phyloP scores from a whole-genome alignment of 805 yeast species.

The Saccharomycopsis babjevae region DNA sequence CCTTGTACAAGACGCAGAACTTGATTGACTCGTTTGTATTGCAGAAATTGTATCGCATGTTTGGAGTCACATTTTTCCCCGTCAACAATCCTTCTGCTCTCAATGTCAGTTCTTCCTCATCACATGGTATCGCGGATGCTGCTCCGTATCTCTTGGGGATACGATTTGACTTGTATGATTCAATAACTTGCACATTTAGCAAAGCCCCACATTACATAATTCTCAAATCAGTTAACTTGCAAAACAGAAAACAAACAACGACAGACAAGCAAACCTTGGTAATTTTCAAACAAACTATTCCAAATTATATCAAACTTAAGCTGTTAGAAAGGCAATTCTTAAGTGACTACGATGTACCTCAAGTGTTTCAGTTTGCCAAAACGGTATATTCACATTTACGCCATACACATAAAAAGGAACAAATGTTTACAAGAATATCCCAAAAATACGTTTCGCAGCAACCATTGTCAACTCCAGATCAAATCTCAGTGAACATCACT shows the following conservation, averaged over 20 bases:
- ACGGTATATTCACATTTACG: background rate
- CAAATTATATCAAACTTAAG: constrained; percentile 6
- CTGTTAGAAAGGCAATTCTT: constrained; percentile 1
- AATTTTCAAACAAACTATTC: constrained; percentile 14
- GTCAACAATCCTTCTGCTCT: constrained; percentile 1
- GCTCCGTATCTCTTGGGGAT: constrained; percentile 6
- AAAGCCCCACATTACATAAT: constrained; percentile 10
- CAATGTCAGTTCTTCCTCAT: background rate
- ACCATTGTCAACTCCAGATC: background rate
- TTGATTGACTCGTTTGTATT: background rate
- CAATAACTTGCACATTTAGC: background rate
- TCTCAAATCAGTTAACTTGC: background rate
- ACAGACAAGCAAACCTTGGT: background rate
- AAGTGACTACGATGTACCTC: background rate
- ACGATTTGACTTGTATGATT: constrained; percentile 10
- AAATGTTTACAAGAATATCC: background rate
- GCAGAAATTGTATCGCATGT: constrained; percentile 8
- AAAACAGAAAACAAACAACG: background rate
- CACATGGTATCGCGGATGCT: background rate
- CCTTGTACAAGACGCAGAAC: background rate
- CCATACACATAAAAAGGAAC: background rate
- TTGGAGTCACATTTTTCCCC: constrained; percentile 12
- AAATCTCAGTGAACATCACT: constrained; percentile 1
- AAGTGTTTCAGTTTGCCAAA: constrained; percentile 4
- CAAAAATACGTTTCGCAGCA: background rate